phyloP scores from a whole-genome alignment of 352 stramenopile genomes.

The Lagenidium giganteum region DNA sequence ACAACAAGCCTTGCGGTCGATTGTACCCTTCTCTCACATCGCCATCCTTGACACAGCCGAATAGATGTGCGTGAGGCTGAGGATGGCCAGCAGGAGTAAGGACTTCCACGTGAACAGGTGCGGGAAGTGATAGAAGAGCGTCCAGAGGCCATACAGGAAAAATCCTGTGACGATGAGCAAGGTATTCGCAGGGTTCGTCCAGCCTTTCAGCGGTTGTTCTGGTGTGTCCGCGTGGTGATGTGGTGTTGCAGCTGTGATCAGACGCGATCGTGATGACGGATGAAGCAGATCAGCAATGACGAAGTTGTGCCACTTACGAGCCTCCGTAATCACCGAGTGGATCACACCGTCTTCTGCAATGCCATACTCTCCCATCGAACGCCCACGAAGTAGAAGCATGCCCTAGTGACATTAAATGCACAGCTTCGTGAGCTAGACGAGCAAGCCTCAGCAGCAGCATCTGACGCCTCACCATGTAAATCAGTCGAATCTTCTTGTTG shows the following conservation, averaged over 20 bases:
- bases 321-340: constrained; percentile 68
- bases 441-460: too few species aligned
- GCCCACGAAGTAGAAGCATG: constrained; percentile 58
- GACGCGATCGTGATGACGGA: constrained; percentile 5
- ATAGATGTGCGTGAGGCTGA: constrained; percentile 62
- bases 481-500: constrained; percentile 61
- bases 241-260: constrained; percentile 22
- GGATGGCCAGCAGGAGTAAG: constrained; percentile 51
- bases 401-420: constrained; percentile 18
- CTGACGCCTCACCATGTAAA: constrained; percentile 51
- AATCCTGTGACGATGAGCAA: constrained; percentile 58
- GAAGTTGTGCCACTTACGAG: constrained; percentile 30
- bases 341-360: constrained; percentile 75
- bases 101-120: constrained; percentile 77
- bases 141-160: constrained; percentile 71
- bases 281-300: not conserved
- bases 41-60: constrained; percentile 46
- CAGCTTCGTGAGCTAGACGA: not conserved
- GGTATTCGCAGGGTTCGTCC: constrained; percentile 48
- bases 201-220: constrained; percentile 41
- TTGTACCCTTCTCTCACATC: constrained; percentile 7
- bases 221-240: too few species aligned
- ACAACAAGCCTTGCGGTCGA: too few species aligned
- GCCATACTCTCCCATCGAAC: constrained; percentile 70
- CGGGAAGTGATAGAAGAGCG: constrained; percentile 74